Conservation (phyloP, 768 basidiomycete species). For the Mycena alexandri region DNA sequence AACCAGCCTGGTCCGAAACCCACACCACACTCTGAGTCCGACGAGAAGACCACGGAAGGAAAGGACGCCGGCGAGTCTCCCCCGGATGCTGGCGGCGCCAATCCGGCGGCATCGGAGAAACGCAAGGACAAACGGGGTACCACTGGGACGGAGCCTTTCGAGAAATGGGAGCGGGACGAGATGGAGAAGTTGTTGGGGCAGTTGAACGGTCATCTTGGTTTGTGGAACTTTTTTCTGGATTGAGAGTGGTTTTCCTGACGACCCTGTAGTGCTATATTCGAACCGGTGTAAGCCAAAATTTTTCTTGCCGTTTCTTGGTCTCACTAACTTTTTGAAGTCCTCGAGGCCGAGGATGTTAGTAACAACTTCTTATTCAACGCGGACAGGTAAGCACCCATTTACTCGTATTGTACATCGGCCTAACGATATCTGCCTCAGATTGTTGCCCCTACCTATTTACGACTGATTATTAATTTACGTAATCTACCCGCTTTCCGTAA, state of each 20-base stretch:
- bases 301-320: too few relatives aligned
- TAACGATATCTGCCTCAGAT: slow-evolving; percentile 51
- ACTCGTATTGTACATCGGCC: neutral
- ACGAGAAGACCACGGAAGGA: slow-evolving; percentile 42
- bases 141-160: slow-evolving; percentile 75
- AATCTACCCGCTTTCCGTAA: too few relatives aligned
- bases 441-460: slow-evolving; percentile 84
- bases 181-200: slow-evolving; percentile 89
- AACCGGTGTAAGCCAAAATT: slow-evolving; percentile 59
- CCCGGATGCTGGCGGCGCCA: slow-evolving; percentile 38
- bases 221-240: slow-evolving; percentile 38
- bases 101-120: slow-evolving; percentile 51
- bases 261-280: slow-evolving; percentile 79
- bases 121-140: slow-evolving; percentile 52
- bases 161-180: slow-evolving; percentile 85
- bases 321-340: slow-evolving; percentile 47
- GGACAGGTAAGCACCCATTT: slow-evolving; percentile 67
- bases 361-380: slow-evolving; percentile 96
- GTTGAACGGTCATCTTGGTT: slow-evolving; percentile 89
- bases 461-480: slow-evolving; percentile 49
- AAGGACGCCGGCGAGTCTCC: slow-evolving; percentile 49
- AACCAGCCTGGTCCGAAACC: slow-evolving; percentile 26
- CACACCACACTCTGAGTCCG: slow-evolving; percentile 31
- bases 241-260: slow-evolving; percentile 17
- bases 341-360: slow-evolving; percentile 93